A percentile compares a stretch with the other conserved stretches of the same genome.
phyloP scores from a whole-genome alignment of 2,329 filamentous ascomycete genomes.

The Cladosporium sp. region DNA sequence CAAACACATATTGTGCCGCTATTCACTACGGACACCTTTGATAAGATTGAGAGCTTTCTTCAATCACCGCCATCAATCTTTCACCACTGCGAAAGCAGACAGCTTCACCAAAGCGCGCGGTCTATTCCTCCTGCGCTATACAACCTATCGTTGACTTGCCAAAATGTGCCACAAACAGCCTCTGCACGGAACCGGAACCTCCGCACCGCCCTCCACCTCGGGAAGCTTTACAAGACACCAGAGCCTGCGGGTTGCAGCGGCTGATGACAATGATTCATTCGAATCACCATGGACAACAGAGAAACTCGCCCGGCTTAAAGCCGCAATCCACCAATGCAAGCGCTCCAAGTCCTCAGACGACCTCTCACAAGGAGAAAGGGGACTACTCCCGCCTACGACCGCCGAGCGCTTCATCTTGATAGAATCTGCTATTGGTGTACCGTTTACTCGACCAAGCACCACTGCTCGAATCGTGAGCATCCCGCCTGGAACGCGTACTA shows the following conservation, averaged over 20 bases:
- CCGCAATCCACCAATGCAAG: neutral
- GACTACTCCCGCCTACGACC: neutral
- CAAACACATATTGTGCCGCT: too few species aligned
- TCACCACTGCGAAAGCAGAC: too few species aligned
- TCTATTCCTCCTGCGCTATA: neutral
- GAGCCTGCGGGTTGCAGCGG: neutral
- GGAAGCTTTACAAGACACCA: neutral
- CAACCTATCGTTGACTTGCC: too few species aligned
- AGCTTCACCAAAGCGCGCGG: too few species aligned
- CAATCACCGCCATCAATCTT: too few species aligned
- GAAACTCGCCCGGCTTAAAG: neutral
- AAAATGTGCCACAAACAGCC: neutral
- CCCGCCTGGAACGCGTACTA: too few species aligned
- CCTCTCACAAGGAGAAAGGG: neutral
- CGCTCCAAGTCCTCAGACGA: neutral
- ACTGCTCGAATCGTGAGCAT: too few species aligned
- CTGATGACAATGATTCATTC: neutral
- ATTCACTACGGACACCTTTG: too few species aligned
- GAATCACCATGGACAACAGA: neutral
- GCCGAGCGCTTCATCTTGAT: neutral
- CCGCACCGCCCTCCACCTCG: too few species aligned
- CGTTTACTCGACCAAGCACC: neutral
- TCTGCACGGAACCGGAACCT: too few species aligned
- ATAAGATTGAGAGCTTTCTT: too few species aligned
- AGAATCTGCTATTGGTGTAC: constrained; percentile 1